Conservation (phyloP, 495 filamentous ascomycete species). For the Letharia lupina region DNA sequence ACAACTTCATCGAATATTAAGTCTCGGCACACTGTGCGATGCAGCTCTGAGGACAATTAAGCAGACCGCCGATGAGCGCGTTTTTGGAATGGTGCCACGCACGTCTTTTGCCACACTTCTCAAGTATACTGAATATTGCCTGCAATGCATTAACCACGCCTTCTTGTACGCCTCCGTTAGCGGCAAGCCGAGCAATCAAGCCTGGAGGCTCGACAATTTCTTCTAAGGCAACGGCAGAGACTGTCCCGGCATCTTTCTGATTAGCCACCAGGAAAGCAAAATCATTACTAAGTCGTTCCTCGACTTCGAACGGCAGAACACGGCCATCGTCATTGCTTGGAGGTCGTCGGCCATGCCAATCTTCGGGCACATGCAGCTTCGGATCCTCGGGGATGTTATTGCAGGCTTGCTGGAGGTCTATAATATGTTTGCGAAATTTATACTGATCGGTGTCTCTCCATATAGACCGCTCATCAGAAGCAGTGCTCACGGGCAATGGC, state of each 20-base stretch:
- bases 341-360: too few species aligned
- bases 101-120: conserved; percentile 14
- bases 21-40: not conserved
- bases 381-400: conserved; percentile 12
- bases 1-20: conserved; percentile 14
- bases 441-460: conserved; percentile 15
- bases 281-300: conserved; percentile 18
- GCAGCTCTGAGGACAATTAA: conserved; percentile 2
- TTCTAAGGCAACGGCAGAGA: conserved; percentile 20
- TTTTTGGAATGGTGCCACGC: not conserved
- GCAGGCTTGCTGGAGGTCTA: conserved; percentile 7
- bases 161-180: conserved; percentile 6
- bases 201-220: conserved; percentile 2
- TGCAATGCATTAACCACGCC: conserved; percentile 8
- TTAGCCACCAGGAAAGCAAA: conserved; percentile 20
- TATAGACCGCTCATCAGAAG: conserved; percentile 16
- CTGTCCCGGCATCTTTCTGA: not conserved
- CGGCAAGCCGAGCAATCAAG: conserved; percentile 16
- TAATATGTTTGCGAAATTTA: conserved; percentile 20
- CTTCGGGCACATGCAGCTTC: not conserved
- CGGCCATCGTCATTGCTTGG: not conserved
- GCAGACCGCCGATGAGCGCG: not conserved
- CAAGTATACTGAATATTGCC: conserved; percentile 10
- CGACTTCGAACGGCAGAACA: conserved; percentile 19
- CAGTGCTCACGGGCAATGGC: conserved; percentile 17